Base-by-base conservation (phyloP, 257 asterid species). In the Solanum lycopersicoides region DNA sequence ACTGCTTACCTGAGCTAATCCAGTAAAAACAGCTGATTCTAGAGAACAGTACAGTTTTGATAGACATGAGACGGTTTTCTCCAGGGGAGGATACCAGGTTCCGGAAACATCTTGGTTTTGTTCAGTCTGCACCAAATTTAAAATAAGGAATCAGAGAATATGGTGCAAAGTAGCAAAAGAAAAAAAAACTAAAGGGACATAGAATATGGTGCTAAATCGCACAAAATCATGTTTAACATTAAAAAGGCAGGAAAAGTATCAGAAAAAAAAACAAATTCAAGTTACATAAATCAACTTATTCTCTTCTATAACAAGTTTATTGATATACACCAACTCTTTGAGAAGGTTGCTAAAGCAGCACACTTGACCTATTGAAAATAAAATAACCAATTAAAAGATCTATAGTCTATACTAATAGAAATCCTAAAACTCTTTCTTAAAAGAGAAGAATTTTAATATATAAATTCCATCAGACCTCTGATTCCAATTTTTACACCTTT, bases 81-180 rank as follows among this genome's bases (percentile, higher is more conserved):
- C 99, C 86, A 97, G 95, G 44, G 99, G 98, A 87, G 99, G 99
- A 88, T 95, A 97, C 99, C 99, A 97, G 53, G 96, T 93, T 86
- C 82, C 92, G 39, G 97, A 92, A 82, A 91, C 91, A 91, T 96
- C 98, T 84, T 94, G 91, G 89, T 90, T 93, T 89, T 93, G 96
- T 88, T 92, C 95, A 90, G 90, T 88, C 99, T 96, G 97, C 92
- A 90, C 77, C 73, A 77, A 77, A 77, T 77, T 9, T 47, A 47
- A 16, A 80, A 80, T 47, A 80, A 28, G 68, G 84, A 80, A 30
- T 37, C 84, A 45, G 68, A 28, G 25, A 79, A 44, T 45, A 79
- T 47, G 84, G 63, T 28, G 42, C 41, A 2, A 79, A 79, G 11
- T 45, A 79, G 25, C 65, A 16, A 72, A 8, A 8, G 21, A 72